Evolutionary conservation across 2,329 filamentous ascomycete species (phyloP).

Genomic region (Diaporthe citriasiana): DNA sequence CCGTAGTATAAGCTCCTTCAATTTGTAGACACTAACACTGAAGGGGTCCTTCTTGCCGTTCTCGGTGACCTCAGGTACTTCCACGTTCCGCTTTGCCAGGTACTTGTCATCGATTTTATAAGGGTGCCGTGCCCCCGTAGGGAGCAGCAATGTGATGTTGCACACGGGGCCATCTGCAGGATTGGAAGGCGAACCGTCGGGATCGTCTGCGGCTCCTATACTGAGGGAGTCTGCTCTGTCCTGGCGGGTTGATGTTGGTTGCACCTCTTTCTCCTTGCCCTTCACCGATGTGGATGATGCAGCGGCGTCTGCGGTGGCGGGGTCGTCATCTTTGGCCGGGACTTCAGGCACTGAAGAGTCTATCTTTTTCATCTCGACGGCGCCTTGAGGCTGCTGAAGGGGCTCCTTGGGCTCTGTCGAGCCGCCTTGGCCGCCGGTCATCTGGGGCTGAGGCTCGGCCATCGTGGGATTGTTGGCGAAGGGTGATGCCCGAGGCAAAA

Average conservation of each 20-base stretch:
- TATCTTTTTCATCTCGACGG: slow-evolving; percentile 43
- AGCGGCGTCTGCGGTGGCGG: slow-evolving; percentile 38
- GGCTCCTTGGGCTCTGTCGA: slow-evolving; percentile 39
- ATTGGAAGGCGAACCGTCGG: slow-evolving; percentile 35
- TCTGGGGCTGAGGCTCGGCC: slow-evolving; percentile 41
- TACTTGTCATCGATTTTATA: slow-evolving; percentile 93
- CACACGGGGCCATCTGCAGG: slow-evolving; percentile 62
- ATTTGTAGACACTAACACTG: slow-evolving; percentile 90
- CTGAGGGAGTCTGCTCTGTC: slow-evolving; percentile 51
- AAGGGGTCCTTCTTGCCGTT: slow-evolving; percentile 80
- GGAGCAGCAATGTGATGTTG: slow-evolving; percentile 86
- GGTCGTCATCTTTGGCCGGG: slow-evolving; percentile 41
- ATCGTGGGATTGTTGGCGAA: slow-evolving; percentile 36
- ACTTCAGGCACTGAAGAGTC: slow-evolving; percentile 36
- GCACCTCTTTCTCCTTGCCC: slow-evolving; percentile 49
- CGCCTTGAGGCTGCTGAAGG: slow-evolving; percentile 41
- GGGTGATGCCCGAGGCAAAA: slow-evolving; percentile 12
- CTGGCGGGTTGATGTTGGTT: slow-evolving; percentile 45
- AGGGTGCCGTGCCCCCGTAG: slow-evolving; percentile 85
- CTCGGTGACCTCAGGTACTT: slow-evolving; percentile 75
- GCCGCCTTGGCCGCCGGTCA: slow-evolving; percentile 38
- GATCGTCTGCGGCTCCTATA: slow-evolving; percentile 50
- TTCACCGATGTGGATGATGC: slow-evolving; percentile 46
- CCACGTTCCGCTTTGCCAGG: slow-evolving; percentile 83
- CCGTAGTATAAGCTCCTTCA: slow-evolving; percentile 93